These are phyloP conservation scores for Alternaria incomplexa DNA, from an alignment of 2,329 filamentous ascomycete genomes.

Conservation along the genomic window DNA sequence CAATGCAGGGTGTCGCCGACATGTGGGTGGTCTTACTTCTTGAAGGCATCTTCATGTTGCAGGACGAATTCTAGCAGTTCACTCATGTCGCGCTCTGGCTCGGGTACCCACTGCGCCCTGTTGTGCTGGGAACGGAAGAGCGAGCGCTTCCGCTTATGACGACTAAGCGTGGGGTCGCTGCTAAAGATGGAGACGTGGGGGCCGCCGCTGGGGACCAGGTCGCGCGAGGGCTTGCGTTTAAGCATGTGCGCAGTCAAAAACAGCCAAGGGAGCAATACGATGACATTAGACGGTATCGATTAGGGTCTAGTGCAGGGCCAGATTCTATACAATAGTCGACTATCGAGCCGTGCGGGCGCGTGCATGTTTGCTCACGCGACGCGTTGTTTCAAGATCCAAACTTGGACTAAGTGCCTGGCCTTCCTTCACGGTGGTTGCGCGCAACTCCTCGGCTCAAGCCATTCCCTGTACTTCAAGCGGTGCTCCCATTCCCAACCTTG, in stretches of 20 bases:
- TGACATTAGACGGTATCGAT: background rate
- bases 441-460: background rate
- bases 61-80: conserved; percentile 69
- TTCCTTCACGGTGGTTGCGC: background rate
- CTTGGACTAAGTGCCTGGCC: background rate
- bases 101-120: conserved; percentile 23
- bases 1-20: background rate
- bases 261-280: background rate
- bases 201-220: conserved; percentile 11
- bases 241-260: conserved; percentile 21
- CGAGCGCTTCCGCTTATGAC: conserved; percentile 27
- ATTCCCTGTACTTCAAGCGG: background rate
- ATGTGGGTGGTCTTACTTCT: conserved; percentile 43
- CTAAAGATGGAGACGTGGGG: conserved; percentile 31
- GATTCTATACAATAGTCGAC: background rate
- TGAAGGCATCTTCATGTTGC: conserved; percentile 57
- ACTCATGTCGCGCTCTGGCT: conserved; percentile 57
- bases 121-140: conserved; percentile 29
- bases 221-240: conserved; percentile 31
- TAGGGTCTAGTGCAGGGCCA: conserved; percentile 7
- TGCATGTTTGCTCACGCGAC: conserved; percentile 18
- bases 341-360: conserved; percentile 10
- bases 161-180: conserved; percentile 22
- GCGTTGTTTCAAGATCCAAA: conserved; percentile 10
- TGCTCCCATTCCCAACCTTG: background rate